These are phyloP conservation scores for Podila horticola DNA, from an alignment of 192 early-diverging fungal species.

Conservation along the genomic window DNA sequence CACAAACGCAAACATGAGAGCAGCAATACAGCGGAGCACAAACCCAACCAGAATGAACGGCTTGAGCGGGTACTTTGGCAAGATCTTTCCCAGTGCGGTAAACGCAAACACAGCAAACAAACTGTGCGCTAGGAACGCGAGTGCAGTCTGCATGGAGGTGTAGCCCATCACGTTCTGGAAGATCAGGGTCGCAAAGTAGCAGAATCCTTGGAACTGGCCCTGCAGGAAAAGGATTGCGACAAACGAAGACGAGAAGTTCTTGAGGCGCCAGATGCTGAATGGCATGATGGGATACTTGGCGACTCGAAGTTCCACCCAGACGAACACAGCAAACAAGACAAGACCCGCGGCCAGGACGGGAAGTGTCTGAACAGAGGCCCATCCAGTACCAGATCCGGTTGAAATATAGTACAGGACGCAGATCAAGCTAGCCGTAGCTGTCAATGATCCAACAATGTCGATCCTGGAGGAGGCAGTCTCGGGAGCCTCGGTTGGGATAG, in stretches of 20 bases:
- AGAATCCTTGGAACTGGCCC: conserved; percentile 52
- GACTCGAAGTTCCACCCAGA: conserved; percentile 42
- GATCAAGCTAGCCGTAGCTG: conserved; percentile 37
- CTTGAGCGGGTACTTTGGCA: conserved; percentile 39
- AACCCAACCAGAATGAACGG: conserved; percentile 34
- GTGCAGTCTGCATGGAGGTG: conserved; percentile 49
- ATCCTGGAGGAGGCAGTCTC: conserved; percentile 13
- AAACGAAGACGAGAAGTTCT: conserved; percentile 59
- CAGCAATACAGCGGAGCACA: conserved; percentile 15
- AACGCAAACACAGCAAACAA: conserved; percentile 42
- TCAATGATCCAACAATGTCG: conserved; percentile 42
- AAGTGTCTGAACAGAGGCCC: conserved; percentile 39
- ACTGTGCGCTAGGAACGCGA: conserved; percentile 55
- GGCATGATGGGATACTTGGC: conserved; percentile 54
- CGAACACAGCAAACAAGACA: conserved; percentile 47
- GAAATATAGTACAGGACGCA: conserved; percentile 53
- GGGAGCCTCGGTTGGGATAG: conserved; percentile 19
- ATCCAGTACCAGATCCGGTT: conserved; percentile 33
- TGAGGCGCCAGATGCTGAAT: conserved; percentile 53
- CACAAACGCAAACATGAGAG: conserved; percentile 43
- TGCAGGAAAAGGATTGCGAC: conserved; percentile 50
- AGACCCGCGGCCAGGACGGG: conserved; percentile 46
- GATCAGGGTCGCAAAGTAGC: conserved; percentile 55
- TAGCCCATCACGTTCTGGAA: conserved; percentile 59
- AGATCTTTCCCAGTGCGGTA: conserved; percentile 48